Evolutionary conservation across 495 filamentous ascomycete genomes (phyloP).

Genomic region (Talaromyces nanjingensis): DNA sequence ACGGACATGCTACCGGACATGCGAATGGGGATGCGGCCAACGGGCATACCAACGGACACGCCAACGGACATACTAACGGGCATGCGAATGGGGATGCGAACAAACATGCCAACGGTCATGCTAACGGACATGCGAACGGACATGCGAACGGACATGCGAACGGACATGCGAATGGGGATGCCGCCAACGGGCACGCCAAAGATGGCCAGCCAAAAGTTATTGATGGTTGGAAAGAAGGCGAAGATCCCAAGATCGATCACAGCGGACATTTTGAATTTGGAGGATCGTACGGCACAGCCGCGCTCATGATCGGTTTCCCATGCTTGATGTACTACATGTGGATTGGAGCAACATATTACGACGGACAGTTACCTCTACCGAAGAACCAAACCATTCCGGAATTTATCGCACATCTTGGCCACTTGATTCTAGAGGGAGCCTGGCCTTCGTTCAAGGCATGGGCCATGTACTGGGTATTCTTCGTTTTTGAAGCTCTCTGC

Average conservation of each 20-base stretch:
- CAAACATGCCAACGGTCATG: too few relatives aligned
- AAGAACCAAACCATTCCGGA: conserved; percentile 52
- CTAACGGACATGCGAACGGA: not conserved
- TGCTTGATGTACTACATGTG: conserved; percentile 96
- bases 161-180: conserved; percentile 31
- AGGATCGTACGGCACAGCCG: conserved; percentile 61
- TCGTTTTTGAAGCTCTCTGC: conserved; percentile 71
- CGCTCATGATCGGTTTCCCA: conserved; percentile 85
- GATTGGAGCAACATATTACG: conserved; percentile 85
- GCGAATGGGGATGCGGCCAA: conserved; percentile 21
- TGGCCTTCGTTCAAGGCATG: conserved; percentile 85
- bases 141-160: conserved; percentile 21
- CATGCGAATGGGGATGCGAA: conserved; percentile 35
- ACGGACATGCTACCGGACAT: conserved; percentile 25
- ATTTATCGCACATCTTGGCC: conserved; percentile 56
- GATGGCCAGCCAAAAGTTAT: conserved; percentile 38
- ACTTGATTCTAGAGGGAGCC: conserved; percentile 67
- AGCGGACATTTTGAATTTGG: conserved; percentile 82
- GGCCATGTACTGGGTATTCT: conserved; percentile 88
- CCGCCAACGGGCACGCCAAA: conserved; percentile 31
- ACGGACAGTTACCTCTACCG: conserved; percentile 67
- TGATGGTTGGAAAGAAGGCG: conserved; percentile 60
- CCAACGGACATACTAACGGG: conserved; percentile 9
- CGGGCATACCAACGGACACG: not conserved
- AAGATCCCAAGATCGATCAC: conserved; percentile 72